A percentile compares a stretch with the other conserved stretches of the same genome.
Conservation (phyloP, 768 basidiomycete genomes). For the Boletus pseudopeckii region DNA sequence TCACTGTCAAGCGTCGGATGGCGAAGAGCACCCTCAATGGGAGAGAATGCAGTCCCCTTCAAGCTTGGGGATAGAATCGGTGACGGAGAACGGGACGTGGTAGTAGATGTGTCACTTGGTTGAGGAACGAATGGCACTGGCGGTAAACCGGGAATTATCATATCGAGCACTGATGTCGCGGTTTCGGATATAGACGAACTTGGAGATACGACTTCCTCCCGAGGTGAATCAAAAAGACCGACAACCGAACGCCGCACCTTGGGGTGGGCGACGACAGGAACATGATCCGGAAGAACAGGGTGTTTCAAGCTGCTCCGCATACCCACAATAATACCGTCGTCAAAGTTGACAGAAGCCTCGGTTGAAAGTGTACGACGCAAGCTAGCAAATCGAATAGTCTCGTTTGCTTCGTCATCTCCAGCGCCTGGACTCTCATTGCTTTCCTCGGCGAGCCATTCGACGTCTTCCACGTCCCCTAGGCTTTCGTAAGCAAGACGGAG, state of each 20-base stretch:
- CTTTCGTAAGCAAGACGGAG: conserved; percentile 70
- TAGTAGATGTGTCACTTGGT: conserved; percentile 25
- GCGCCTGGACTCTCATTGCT: conserved; percentile 31
- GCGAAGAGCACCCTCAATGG: neutral
- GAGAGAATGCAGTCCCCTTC: conserved; percentile 6
- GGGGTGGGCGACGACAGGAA: conserved; percentile 21
- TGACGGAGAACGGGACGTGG: conserved; percentile 21
- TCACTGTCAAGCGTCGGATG: conserved; percentile 52
- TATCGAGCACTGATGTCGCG: conserved; percentile 24
- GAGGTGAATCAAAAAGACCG: conserved; percentile 53
- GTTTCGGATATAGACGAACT: conserved; percentile 13
- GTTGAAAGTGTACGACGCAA: conserved; percentile 24
- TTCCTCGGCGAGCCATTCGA: conserved; percentile 41
- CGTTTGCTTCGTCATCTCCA: conserved; percentile 29
- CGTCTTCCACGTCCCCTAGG: conserved; percentile 51
- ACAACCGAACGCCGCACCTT: conserved; percentile 53
- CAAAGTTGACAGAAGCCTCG: conserved; percentile 23
- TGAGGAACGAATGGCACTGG: conserved; percentile 34
- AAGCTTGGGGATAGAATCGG: conserved; percentile 9
- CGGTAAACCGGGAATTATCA: conserved; percentile 34
- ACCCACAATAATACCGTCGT: conserved; percentile 15
- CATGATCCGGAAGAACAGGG: conserved; percentile 10
- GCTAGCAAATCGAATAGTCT: conserved; percentile 31
- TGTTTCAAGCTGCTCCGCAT: conserved; percentile 27
- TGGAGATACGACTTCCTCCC: conserved; percentile 8